These are phyloP conservation scores for Rostrohypoxylon terebratum DNA, from an alignment of 495 filamentous ascomycete genomes.

Conservation along the genomic window DNA sequence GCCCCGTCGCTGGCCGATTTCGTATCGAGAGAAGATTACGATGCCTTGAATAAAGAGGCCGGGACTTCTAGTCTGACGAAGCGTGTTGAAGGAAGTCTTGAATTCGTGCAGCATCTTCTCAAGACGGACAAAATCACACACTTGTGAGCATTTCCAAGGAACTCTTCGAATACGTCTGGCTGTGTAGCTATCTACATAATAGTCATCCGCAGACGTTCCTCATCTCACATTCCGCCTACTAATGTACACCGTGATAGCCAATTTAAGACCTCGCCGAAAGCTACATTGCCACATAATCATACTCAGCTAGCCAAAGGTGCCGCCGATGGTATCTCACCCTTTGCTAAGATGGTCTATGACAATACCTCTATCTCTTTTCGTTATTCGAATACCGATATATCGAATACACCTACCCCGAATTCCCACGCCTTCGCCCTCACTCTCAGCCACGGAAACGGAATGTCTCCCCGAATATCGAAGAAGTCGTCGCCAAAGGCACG, in stretches of 20 bases:
- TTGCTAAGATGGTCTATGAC: constrained; percentile 60
- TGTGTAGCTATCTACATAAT: not conserved
- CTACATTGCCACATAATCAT: constrained; percentile 19
- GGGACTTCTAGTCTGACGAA: constrained; percentile 51
- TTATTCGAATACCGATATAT: constrained; percentile 49
- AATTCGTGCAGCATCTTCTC: constrained; percentile 76
- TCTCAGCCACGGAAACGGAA: constrained; percentile 13
- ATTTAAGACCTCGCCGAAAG: constrained; percentile 69
- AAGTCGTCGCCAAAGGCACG: constrained; percentile 40
- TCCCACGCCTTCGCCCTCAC: not conserved
- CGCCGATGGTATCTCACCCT: constrained; percentile 53
- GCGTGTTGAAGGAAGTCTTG: constrained; percentile 62
- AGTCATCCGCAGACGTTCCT: too few relatives aligned
- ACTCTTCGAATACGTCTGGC: not conserved
- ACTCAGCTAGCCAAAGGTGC: constrained; percentile 41
- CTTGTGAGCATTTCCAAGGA: constrained; percentile 66
- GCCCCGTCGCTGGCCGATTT: constrained; percentile 58
- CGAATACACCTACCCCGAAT: constrained; percentile 27
- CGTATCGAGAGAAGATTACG: constrained; percentile 59
- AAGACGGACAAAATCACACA: constrained; percentile 75
- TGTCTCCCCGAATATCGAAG: constrained; percentile 37
- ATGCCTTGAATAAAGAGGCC: constrained; percentile 65
- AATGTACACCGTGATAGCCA: constrained; percentile 62
- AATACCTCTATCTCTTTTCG: constrained; percentile 53
- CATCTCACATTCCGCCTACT: constrained; percentile 22